Evolutionary conservation across 2,329 filamentous ascomycete genomes (phyloP), one percentile per base, ranked within the genome.

Genomic region (Colletotrichum ledebouriae): DNA sequence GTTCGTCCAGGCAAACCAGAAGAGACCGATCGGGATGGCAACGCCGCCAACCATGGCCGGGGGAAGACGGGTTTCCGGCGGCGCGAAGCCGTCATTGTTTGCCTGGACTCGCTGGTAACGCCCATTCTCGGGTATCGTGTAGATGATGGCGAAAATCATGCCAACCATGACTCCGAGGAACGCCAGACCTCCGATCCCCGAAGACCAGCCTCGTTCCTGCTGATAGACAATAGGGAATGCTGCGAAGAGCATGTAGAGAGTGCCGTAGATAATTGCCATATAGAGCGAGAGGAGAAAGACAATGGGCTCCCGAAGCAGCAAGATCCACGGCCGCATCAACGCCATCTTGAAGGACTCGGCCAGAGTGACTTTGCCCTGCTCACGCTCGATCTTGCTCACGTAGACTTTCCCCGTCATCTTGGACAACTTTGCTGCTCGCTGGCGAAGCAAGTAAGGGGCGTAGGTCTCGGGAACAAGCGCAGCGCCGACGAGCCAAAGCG

Each of bases 281-380:
- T 92, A 93, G 20, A 92, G 80, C 29, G 85, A 87, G 2, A 89
- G 80, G 3, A 92, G 78, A 11, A 90, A 75, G 22, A 93, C 90
- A 72, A 93, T 93, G 1, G 91, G 91, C 74, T 93, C 90, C 55
- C 81, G 80, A 81, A 92, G 90, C 9, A 93, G 84, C 59, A 93
- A 83, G 49, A 90, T 81, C 89, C 90, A 91, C 0, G 91, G 91
- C 2, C 91, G 84, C 59, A 12, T 84, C 82, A 59, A 78, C 0
- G 72, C 71, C 3, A 11, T 61, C 50, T 59, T 71, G 3, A 89
- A 71, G 78, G 87, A 86, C 25, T 86, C 87, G 6, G 86, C 15
- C 7, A 72, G 15, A 0, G 65, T 69, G 4, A 52, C 63, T 17
- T 56, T 63, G 7, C 60, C 50, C 84, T 82, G 70, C 87, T 85